Conservation (phyloP, 306 rosid genomes). For the Abrus pulchellus region DNA sequence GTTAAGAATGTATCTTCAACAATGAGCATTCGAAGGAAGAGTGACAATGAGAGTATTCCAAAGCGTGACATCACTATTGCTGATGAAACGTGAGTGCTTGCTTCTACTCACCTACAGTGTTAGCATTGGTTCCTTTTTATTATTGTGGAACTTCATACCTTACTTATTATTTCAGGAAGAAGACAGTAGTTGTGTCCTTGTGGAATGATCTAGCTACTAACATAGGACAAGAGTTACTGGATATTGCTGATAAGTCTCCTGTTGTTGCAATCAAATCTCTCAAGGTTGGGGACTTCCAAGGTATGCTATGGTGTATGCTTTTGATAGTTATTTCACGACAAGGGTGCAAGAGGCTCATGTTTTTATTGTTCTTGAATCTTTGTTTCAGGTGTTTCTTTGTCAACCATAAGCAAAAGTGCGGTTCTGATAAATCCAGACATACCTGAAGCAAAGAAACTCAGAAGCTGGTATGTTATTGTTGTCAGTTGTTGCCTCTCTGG, state of each 20-base stretch:
- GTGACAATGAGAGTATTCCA: constrained; percentile 74
- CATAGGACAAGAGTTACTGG: constrained; percentile 82
- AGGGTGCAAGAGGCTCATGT: not conserved
- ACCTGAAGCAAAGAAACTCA: constrained; percentile 78
- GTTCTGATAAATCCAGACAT: constrained; percentile 73
- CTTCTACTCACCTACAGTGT: not conserved
- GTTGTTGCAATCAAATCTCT: constrained; percentile 85
- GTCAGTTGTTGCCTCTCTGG: not conserved
- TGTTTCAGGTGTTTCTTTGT: constrained; percentile 86
- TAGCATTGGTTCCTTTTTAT: not conserved
- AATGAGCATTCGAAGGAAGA: constrained; percentile 89
- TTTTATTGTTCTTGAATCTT: not conserved
- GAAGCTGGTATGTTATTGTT: constrained; percentile 67
- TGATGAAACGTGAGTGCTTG: constrained; percentile 76
- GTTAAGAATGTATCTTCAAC: constrained; percentile 87
- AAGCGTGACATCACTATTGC: constrained; percentile 97
- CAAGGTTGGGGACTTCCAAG: constrained; percentile 94
- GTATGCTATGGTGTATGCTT: constrained; percentile 43
- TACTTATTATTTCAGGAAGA: constrained; percentile 65
- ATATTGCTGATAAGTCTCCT: constrained; percentile 72
- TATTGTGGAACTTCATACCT: not conserved
- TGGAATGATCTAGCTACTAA: constrained; percentile 93
- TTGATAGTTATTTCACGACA: not conserved
- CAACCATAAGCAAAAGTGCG: constrained; percentile 71
- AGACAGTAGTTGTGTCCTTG: constrained; percentile 87